Evolutionary conservation across 306 rosid species (phyloP).

Genomic region (Quercus cerris): DNA sequence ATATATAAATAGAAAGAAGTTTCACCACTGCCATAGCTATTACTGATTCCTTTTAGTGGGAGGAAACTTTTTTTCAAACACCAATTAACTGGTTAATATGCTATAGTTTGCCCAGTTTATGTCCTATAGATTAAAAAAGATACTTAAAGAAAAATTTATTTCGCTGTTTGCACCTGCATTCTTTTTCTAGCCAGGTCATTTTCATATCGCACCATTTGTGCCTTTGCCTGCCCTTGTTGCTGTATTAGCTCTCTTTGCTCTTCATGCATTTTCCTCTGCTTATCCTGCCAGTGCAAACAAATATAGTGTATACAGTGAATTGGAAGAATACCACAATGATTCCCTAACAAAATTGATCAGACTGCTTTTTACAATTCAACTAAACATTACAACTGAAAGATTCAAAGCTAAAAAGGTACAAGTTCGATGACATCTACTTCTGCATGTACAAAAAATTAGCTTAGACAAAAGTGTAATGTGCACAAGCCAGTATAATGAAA

Average conservation of each 20-base stretch:
- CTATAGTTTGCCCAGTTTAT: background rate
- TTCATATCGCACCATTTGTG: conserved; percentile 73
- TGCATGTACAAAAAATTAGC: no score
- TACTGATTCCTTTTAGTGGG: background rate
- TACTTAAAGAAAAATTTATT: conserved; percentile 2
- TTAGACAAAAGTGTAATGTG: background rate
- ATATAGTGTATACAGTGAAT: background rate
- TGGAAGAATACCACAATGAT: background rate
- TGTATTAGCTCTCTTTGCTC: conserved; percentile 79
- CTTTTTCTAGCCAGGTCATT: conserved; percentile 90
- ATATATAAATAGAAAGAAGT: background rate
- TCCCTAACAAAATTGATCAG: background rate
- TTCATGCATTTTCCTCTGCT: conserved; percentile 75
- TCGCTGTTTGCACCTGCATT: conserved; percentile 65
- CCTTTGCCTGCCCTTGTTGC: conserved; percentile 81
- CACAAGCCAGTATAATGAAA: background rate
- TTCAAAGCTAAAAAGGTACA: background rate
- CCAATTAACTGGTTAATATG: background rate
- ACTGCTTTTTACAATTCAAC: background rate
- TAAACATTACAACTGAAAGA: background rate
- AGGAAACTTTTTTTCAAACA: background rate
- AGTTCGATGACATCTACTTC: background rate
- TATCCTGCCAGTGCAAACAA: conserved; percentile 51
- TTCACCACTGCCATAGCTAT: conserved; percentile 2
- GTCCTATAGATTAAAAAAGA: background rate